Evolutionary conservation across 2,329 filamentous ascomycete species (phyloP).

Genomic region (Sporothrix euskadiensis): DNA sequence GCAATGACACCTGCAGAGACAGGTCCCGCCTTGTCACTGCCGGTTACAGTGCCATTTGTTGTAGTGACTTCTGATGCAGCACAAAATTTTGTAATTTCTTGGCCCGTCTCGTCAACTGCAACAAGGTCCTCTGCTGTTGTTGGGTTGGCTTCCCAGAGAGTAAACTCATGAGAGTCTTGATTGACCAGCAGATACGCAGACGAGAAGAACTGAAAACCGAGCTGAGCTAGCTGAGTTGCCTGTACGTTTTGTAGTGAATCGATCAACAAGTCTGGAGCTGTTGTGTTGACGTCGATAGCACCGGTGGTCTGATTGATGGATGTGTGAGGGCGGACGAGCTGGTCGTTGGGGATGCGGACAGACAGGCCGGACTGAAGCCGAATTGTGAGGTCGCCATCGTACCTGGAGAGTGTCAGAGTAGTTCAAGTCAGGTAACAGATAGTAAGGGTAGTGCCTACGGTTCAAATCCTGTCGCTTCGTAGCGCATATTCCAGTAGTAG

Average conservation of each 20-base stretch:
- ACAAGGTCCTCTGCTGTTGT: constrained; percentile 26
- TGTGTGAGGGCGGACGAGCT: constrained; percentile 38
- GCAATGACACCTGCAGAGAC: not conserved
- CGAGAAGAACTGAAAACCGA: constrained; percentile 39
- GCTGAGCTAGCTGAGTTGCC: constrained; percentile 33
- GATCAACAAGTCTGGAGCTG: constrained; percentile 34
- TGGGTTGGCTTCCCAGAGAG: constrained; percentile 32
- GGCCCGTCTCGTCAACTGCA: constrained; percentile 25
- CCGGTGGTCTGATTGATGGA: constrained; percentile 31
- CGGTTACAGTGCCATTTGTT: not conserved
- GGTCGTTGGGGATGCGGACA: constrained; percentile 37
- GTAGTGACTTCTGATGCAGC: not conserved
- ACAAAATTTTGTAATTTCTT: constrained; percentile 4
- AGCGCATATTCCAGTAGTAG: constrained; percentile 33
- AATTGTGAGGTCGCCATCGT: constrained; percentile 33
- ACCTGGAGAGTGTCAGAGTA: not conserved
- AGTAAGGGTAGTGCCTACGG: not conserved
- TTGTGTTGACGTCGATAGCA: constrained; percentile 29
- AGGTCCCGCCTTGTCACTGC: not conserved
- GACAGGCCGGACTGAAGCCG: constrained; percentile 31
- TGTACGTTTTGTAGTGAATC: constrained; percentile 35
- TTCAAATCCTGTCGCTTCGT: constrained; percentile 13
- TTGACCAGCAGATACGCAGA: constrained; percentile 39
- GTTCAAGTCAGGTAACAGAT: not conserved
- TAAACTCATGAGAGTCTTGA: constrained; percentile 35